These are phyloP conservation scores for Pyrenophora graminea DNA, from an alignment of 2,329 filamentous ascomycete genomes.

Conservation along the genomic window DNA sequence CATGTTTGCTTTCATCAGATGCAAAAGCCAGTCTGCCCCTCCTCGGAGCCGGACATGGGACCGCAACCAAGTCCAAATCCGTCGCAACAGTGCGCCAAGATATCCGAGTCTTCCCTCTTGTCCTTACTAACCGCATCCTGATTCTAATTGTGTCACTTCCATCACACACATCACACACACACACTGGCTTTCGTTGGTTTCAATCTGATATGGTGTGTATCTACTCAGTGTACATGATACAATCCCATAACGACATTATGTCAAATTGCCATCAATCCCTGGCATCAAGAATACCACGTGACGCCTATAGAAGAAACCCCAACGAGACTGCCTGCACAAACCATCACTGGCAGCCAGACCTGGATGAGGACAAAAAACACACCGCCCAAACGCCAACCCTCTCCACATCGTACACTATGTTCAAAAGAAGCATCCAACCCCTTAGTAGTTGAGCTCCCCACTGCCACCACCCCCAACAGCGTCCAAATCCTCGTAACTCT, in stretches of 20 bases:
- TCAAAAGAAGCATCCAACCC: conserved; percentile 1
- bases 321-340: conserved; percentile 8
- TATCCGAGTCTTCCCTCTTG: background rate
- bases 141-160: too few relatives aligned
- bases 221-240: conserved; percentile 9
- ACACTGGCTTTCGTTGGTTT: background rate
- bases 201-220: conserved; percentile 5
- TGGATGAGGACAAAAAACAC: conserved; percentile 9
- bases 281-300: background rate
- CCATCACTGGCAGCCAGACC: conserved; percentile 16
- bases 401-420: conserved; percentile 15
- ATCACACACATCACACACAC: too few relatives aligned
- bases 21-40: too few relatives aligned
- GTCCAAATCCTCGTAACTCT: conserved; percentile 97
- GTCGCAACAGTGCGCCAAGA: conserved; percentile 4
- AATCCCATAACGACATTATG: background rate
- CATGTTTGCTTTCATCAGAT: too few relatives aligned
- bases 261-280: conserved; percentile 4
- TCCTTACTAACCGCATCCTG: background rate
- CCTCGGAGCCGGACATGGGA: too few relatives aligned
- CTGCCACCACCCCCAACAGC: conserved; percentile 67
- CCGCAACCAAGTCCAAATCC: too few relatives aligned
- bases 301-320: conserved; percentile 11
- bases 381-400: conserved; percentile 23
- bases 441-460: conserved; percentile 86